These are phyloP conservation scores for Penicillium oxalicum DNA, from an alignment of 2,329 filamentous ascomycete genomes.

Conservation along the genomic window DNA sequence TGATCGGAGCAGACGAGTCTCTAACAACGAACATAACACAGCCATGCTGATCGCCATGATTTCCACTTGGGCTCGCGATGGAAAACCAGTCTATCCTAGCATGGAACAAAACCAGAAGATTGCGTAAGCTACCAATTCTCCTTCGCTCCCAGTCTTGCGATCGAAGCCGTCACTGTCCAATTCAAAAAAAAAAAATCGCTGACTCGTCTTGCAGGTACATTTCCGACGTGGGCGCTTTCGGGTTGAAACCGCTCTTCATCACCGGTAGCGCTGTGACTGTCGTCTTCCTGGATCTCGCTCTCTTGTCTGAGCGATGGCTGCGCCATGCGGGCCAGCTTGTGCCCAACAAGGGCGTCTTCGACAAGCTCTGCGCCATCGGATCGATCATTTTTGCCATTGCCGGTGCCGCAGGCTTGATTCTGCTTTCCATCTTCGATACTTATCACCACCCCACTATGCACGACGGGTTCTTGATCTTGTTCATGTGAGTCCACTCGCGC, in stretches of 20 bases:
- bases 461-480: conserved; percentile 70
- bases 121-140: conserved; percentile 38
- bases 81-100: conserved; percentile 47
- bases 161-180: not conserved
- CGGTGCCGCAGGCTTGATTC: conserved; percentile 73
- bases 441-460: conserved; percentile 62
- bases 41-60: conserved; percentile 58
- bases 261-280: conserved; percentile 59
- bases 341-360: conserved; percentile 54
- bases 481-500: conserved; percentile 51
- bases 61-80: conserved; percentile 49
- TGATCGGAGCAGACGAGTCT: not conserved
- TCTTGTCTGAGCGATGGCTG: conserved; percentile 76
- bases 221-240: conserved; percentile 53
- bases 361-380: conserved; percentile 35
- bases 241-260: conserved; percentile 58
- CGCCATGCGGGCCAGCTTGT: conserved; percentile 74
- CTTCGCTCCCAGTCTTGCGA: too few species aligned
- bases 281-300: conserved; percentile 72
- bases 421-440: conserved; percentile 82
- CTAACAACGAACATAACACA: conserved; percentile 20
- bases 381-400: conserved; percentile 58
- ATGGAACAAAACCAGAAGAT: conserved; percentile 50
- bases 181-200: conserved; percentile 1
- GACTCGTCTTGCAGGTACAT: conserved; percentile 32